Conservation (phyloP, 1,284 basidiomycete species). For the Trichosporon coremiiforme region DNA sequence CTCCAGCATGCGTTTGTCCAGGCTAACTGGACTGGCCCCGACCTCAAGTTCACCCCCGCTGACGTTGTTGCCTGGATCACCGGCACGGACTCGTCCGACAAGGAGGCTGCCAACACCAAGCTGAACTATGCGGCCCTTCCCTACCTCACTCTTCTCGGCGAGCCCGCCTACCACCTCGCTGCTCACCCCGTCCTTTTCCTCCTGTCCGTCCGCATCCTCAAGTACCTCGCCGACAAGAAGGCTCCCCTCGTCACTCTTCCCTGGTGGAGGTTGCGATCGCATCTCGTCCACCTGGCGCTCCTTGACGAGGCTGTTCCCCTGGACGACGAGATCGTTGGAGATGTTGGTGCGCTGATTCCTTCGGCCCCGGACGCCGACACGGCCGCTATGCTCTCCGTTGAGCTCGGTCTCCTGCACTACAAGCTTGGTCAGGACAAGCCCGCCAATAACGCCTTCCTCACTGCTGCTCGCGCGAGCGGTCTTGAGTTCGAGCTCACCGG, state of each 20-base stretch:
- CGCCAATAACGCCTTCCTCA: slow-evolving; percentile 77
- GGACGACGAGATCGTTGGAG: slow-evolving; percentile 60
- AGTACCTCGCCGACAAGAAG: slow-evolving; percentile 58
- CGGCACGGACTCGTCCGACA: slow-evolving; percentile 42
- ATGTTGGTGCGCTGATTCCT: slow-evolving; percentile 61
- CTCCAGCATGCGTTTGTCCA: slow-evolving; percentile 89
- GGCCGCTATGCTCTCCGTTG: slow-evolving; percentile 70
- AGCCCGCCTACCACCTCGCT: slow-evolving; percentile 93
- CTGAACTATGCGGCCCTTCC: slow-evolving; percentile 69
- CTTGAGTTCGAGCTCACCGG: slow-evolving; percentile 91
- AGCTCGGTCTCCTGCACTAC: slow-evolving; percentile 79
- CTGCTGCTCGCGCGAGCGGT: slow-evolving; percentile 74
- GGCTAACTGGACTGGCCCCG: slow-evolving; percentile 94
- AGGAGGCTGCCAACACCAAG: slow-evolving; percentile 46
- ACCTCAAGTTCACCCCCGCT: slow-evolving; percentile 64
- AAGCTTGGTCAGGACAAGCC: slow-evolving; percentile 68
- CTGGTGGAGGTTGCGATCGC: slow-evolving; percentile 81
- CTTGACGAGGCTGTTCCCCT: slow-evolving; percentile 81
- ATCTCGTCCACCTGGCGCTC: slow-evolving; percentile 75
- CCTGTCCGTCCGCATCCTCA: slow-evolving; percentile 72
- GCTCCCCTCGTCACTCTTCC: slow-evolving; percentile 58
- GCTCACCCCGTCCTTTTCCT: slow-evolving; percentile 71
- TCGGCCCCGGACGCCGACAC: slow-evolving; percentile 60
- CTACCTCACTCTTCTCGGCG: slow-evolving; percentile 80
- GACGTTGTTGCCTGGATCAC: slow-evolving; percentile 60